Evolutionary conservation across 2,329 filamentous ascomycete genomes (phyloP), one percentile per base, ranked within the genome.

Genomic region (Penicillium corylophilum): DNA sequence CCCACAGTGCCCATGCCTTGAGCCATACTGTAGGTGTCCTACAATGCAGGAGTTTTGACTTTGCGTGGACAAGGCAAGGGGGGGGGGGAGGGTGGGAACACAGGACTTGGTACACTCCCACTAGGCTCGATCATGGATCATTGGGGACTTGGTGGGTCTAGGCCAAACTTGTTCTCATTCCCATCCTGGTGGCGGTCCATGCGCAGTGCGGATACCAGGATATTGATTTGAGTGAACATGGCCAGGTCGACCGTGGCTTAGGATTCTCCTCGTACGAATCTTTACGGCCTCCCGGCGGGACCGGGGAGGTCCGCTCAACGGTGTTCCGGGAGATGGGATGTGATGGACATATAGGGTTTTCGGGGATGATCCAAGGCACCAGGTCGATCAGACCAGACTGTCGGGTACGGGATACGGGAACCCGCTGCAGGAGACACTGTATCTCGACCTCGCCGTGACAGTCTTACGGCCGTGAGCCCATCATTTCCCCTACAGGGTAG

Each of bases 121-220:
- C 59, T 64, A 64, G 62, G 40, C 48, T 56, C 60, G 58, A 61
- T 60, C 54, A 58, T 50, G 26, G 26, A 49, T 55, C 57, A 57
- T 59, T 10, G 46, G 13, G 20, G 15, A 9, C 31, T 18, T 26
- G 9, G 35, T 28, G 39, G 39, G 20, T 41, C 39, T n/a, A 13
- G 8, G 22, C 18, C 23, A 10, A n/a, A 8, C 26, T 26, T 24
- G 39, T 22, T 22, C 36, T 18, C 36, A 24, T 26, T 38, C 18
- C 20, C 18, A 6, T 22, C 35, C 42, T 33, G n/a, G 22, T 31
- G 48, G 43, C 33, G 48, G 48, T 28, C 26, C 26, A 22, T 38
- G 43, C 24, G 24, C 16, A 28, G 18, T 15, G 29, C 46, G 15
- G 22, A 39, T 44, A 26, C 46, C n/a, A n/a, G n/a, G n/a, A n/a